phyloP scores from a whole-genome alignment of 768 basidiomycete genomes.

The Auriscalpium vulgare region DNA sequence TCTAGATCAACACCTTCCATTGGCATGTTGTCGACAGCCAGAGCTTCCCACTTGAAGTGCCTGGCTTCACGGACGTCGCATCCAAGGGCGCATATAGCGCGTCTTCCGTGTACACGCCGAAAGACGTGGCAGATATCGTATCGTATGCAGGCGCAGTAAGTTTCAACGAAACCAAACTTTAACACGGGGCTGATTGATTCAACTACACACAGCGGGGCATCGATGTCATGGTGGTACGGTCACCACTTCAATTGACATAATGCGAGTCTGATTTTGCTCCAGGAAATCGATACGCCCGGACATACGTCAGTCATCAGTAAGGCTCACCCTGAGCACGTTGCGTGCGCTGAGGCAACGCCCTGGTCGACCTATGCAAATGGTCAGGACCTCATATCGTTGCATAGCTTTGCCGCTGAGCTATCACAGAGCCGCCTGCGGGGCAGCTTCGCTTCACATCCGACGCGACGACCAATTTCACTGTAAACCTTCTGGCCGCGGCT shows the following conservation, averaged over 20 bases:
- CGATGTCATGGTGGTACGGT: conserved; percentile 34
- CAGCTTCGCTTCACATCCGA: conserved; percentile 68
- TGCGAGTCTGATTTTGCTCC: neutral
- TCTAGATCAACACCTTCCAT: conserved; percentile 39
- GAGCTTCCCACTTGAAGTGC: conserved; percentile 38
- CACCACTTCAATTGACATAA: neutral
- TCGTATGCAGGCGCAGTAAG: conserved; percentile 37
- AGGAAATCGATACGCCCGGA: conserved; percentile 82
- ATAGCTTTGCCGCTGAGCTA: neutral
- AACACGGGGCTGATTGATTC: too few species aligned
- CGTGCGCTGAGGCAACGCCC: conserved; percentile 50
- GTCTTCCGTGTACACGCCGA: conserved; percentile 25
- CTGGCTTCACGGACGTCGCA: conserved; percentile 30
- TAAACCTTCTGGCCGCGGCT: conserved; percentile 42
- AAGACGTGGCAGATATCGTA: conserved; percentile 33
- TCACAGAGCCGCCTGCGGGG: conserved; percentile 66
- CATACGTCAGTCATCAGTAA: conserved; percentile 62
- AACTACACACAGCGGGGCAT: conserved; percentile 33
- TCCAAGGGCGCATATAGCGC: conserved; percentile 37
- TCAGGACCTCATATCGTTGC: conserved; percentile 2
- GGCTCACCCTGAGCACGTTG: conserved; percentile 67
- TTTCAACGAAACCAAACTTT: neutral
- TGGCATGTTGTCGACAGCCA: conserved; percentile 46
- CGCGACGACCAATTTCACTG: conserved; percentile 52
- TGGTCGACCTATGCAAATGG: conserved; percentile 54